A percentile compares a stretch with the other conserved stretches of the same genome.
Conservation (phyloP, 257 asterid species). For the Thymus mandschuricus region DNA sequence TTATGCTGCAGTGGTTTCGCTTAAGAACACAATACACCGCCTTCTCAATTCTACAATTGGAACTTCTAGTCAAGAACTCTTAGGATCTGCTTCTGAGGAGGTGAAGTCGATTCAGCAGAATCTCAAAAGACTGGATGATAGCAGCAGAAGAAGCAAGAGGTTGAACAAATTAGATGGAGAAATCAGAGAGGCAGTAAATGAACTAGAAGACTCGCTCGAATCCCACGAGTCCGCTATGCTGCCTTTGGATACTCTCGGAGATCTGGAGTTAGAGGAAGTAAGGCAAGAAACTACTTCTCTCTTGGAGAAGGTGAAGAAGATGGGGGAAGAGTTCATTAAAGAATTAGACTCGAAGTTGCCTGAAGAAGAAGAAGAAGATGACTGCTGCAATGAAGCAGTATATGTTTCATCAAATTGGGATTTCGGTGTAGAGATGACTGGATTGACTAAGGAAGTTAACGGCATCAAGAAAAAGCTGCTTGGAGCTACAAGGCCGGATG, state of each 20-base stretch:
- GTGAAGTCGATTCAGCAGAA: neutral
- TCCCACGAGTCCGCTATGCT: neutral
- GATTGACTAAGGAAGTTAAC: neutral
- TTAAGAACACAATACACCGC: slow-evolving; percentile 10
- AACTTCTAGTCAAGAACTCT: neutral
- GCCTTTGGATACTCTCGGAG: neutral
- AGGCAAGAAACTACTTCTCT: neutral
- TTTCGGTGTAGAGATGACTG: slow-evolving; percentile 9
- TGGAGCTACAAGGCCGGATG: slow-evolving; percentile 4
- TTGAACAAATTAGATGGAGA: slow-evolving; percentile 10
- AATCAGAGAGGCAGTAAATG: neutral
- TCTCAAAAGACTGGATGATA: slow-evolving; percentile 5
- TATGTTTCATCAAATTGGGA: neutral
- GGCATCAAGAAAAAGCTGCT: neutral
- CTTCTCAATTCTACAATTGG: slow-evolving; percentile 8
- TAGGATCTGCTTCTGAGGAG: neutral
- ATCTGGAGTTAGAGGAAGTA: neutral
- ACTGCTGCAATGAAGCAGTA: neutral
- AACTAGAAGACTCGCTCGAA: neutral
- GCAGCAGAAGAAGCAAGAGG: neutral
- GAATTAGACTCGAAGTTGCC: neutral
- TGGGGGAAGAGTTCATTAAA: neutral
- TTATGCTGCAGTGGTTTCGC: slow-evolving; percentile 15
- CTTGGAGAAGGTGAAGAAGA: neutral
- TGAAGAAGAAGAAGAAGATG: neutral